Evolutionary conservation across 2,329 filamentous ascomycete genomes (phyloP).

Genomic region (Sporothrix dimorphospora): DNA sequence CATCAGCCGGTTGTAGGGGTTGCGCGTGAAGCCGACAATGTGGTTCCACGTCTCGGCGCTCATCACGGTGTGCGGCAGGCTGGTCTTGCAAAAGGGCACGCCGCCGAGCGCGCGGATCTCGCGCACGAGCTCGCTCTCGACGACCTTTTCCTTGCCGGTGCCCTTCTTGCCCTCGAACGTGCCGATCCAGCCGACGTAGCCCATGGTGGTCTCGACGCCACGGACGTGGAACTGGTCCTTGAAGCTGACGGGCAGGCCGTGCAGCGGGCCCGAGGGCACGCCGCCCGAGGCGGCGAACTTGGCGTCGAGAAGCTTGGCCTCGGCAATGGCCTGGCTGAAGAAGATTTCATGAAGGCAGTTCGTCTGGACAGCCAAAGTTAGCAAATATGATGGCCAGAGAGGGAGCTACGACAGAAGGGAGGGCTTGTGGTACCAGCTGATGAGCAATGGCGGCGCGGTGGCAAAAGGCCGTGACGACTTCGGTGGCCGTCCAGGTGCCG

Average conservation of each 20-base stretch:
- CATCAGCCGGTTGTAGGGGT: slow-evolving; percentile 42
- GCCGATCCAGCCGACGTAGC: slow-evolving; percentile 33
- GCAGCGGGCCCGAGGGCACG: slow-evolving; percentile 43
- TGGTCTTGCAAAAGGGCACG: slow-evolving; percentile 40
- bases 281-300: slow-evolving; percentile 38
- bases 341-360: slow-evolving; percentile 52
- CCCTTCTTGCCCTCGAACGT: slow-evolving; percentile 29
- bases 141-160: slow-evolving; percentile 30
- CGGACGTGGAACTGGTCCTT: slow-evolving; percentile 54
- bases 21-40: slow-evolving; percentile 42
- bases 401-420: not conserved
- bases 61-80: slow-evolving; percentile 38
- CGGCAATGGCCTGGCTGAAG: slow-evolving; percentile 40
- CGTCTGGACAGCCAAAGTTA: slow-evolving; percentile 36
- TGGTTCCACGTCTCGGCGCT: slow-evolving; percentile 43
- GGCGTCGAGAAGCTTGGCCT: slow-evolving; percentile 42
- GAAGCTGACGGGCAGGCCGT: slow-evolving; percentile 53
- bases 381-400: not conserved
- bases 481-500: slow-evolving; percentile 24
- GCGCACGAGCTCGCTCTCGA: slow-evolving; percentile 38
- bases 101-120: slow-evolving; percentile 39
- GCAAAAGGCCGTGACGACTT: slow-evolving; percentile 31
- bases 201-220: slow-evolving; percentile 44
- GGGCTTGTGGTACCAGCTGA: slow-evolving; percentile 26
- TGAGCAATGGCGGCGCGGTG: slow-evolving; percentile 31